phyloP scores from a whole-genome alignment of 371 early-diverging fungal genomes.

The Zancudomyces culisetae region DNA sequence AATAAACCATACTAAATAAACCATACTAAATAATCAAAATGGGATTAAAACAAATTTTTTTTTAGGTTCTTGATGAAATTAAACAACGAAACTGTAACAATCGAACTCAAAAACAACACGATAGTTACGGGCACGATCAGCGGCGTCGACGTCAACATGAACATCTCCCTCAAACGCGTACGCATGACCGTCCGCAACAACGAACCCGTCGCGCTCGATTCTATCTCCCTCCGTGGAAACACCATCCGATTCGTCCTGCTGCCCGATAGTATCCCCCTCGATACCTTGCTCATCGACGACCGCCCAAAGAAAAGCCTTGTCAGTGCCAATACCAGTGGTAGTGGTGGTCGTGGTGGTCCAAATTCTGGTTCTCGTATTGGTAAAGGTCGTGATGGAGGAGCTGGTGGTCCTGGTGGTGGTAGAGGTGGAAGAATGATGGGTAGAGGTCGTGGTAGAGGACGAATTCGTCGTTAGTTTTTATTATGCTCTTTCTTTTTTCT shows the following conservation, averaged over 20 bases:
- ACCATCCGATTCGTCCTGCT: constrained; percentile 87
- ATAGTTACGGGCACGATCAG: constrained; percentile 87
- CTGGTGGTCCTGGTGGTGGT: too few species aligned
- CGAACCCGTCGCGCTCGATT: constrained; percentile 76
- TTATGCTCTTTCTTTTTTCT: too few species aligned
- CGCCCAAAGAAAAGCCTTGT: constrained; percentile 80
- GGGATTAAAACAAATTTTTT: too few species aligned
- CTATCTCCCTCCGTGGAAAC: constrained; percentile 84
- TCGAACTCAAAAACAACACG: constrained; percentile 92
- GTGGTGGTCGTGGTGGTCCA: too few species aligned
- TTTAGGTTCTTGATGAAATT: constrained; percentile 85
- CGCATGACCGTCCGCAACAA: constrained; percentile 92
- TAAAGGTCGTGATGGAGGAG: too few species aligned
- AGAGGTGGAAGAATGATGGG: too few species aligned
- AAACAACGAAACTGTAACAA: constrained; percentile 81
- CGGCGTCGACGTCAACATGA: constrained; percentile 98
- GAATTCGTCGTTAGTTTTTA: too few species aligned
- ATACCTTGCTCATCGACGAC: constrained; percentile 90
- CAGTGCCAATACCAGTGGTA: too few species aligned
- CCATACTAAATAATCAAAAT: too few species aligned
- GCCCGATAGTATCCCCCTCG: constrained; percentile 87
- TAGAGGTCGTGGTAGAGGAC: too few species aligned
- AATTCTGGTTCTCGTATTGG: too few species aligned
- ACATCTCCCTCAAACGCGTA: constrained; percentile 92
- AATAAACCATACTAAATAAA: too few species aligned